Evolutionary conservation across 257 asterid species (phyloP).

Genomic region (Handroanthus guayacan): DNA sequence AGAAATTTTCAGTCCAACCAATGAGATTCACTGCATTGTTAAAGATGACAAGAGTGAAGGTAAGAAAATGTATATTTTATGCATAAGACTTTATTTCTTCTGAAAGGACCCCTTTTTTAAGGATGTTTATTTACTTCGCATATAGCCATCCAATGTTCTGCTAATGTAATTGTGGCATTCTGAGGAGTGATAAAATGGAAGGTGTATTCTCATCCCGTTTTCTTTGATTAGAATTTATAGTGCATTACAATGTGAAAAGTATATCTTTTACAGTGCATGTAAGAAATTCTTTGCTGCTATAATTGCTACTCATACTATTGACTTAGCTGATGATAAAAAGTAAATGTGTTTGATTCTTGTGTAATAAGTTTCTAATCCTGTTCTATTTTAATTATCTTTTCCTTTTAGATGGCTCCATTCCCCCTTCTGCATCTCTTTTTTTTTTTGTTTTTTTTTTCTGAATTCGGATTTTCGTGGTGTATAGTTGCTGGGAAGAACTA

Average conservation of each 20-base stretch:
- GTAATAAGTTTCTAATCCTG: not conserved
- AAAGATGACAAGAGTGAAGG: slow-evolving; percentile 92
- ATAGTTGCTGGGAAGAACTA: slow-evolving; percentile 94
- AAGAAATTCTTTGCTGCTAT: not conserved
- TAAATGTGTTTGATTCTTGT: not conserved
- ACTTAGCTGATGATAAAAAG: not conserved
- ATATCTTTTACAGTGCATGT: not conserved
- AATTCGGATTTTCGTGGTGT: slow-evolving; percentile 36
- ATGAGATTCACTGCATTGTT: slow-evolving; percentile 80
- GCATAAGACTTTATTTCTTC: too few species aligned
- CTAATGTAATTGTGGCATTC: not conserved
- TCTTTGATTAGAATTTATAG: not conserved
- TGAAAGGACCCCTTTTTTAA: slow-evolving; percentile 2
- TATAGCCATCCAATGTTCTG: not conserved
- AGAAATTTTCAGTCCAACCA: slow-evolving; percentile 88
- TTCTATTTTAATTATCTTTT: not conserved
- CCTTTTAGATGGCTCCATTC: not conserved
- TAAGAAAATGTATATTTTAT: slow-evolving; percentile 38
- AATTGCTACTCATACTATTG: not conserved
- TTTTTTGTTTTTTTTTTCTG: not conserved
- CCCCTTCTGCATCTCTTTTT: not conserved
- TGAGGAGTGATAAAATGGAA: not conserved
- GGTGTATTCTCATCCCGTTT: not conserved
- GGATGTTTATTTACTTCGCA: not conserved
- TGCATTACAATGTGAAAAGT: not conserved